phyloP scores from a whole-genome alignment of 1,284 basidiomycete species.

The Apiotrichum siamense region DNA sequence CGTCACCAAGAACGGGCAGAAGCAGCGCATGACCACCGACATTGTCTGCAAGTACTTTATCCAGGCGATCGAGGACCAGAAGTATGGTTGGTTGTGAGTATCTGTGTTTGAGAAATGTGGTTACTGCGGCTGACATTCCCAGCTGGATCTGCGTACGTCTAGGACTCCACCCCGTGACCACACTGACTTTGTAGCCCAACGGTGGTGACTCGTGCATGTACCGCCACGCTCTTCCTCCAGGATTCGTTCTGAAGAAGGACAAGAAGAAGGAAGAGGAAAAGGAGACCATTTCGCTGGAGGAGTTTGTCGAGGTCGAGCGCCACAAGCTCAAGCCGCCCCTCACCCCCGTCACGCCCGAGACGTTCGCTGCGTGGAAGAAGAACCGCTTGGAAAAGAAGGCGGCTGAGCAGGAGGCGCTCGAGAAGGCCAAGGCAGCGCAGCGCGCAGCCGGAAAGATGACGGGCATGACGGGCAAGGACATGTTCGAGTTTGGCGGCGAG shows the following conservation, averaged over 20 bases:
- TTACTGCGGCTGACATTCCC: conserved; percentile 15
- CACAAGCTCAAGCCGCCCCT: conserved; percentile 89
- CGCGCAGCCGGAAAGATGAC: conserved; percentile 81
- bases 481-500: conserved; percentile 96
- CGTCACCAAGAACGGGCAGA: conserved; percentile 80
- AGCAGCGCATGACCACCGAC: conserved; percentile 87
- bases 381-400: conserved; percentile 86
- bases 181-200: conserved; percentile 37
- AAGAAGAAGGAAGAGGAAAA: conserved; percentile 68
- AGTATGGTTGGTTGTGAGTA: conserved; percentile 56
- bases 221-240: conserved; percentile 89
- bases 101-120: not conserved
- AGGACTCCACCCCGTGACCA: not conserved
- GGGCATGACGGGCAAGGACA: conserved; percentile 92
- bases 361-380: conserved; percentile 92
- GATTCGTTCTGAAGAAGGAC: conserved; percentile 89
- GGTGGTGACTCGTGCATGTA: conserved; percentile 77
- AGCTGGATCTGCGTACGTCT: conserved; percentile 49
- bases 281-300: conserved; percentile 85
- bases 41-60: conserved; percentile 98
- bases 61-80: conserved; percentile 88
- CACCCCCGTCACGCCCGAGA: conserved; percentile 91
- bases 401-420: conserved; percentile 71
- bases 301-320: conserved; percentile 96
- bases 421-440: conserved; percentile 79